These are phyloP conservation scores for Scheffersomyces illinoinensis DNA, from an alignment of 1,139 yeast genomes.

Conservation along the genomic window DNA sequence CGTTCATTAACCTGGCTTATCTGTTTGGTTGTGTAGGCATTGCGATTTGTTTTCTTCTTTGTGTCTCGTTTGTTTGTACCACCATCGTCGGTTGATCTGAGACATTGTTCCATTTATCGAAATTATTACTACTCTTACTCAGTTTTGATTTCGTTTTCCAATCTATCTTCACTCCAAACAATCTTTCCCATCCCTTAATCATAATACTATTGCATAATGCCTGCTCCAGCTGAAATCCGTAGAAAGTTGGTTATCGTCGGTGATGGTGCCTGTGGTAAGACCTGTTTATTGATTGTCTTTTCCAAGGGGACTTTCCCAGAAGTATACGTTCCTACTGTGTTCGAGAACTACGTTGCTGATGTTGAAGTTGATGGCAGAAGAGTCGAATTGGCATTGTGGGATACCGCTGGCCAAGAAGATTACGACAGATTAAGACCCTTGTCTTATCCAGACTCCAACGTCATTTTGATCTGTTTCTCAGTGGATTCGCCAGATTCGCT, in stretches of 20 bases:
- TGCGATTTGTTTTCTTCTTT: background rate
- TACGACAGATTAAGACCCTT: conserved; percentile 93
- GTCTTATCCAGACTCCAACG: conserved; percentile 92
- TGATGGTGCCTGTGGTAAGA: conserved; percentile 88
- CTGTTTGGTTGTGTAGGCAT: background rate
- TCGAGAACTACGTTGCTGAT: conserved; percentile 92
- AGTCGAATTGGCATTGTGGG: conserved; percentile 94
- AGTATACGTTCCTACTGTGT: conserved; percentile 93
- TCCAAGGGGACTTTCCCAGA: conserved; percentile 96
- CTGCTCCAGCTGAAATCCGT: conserved; percentile 66
- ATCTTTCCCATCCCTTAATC: background rate
- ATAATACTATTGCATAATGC: conserved; percentile 27
- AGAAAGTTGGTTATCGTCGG: conserved; percentile 84
- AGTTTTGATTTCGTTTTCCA: background rate
- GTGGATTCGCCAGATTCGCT: conserved; percentile 90
- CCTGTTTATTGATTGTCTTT: conserved; percentile 81
- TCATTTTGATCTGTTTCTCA: conserved; percentile 87
- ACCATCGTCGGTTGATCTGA: background rate
- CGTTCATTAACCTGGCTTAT: background rate
- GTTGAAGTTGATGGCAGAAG: conserved; percentile 94
- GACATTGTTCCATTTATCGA: background rate
- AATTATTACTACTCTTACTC: background rate
- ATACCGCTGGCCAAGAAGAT: conserved; percentile 98
- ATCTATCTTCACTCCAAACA: background rate
- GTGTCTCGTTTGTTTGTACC: background rate